These are phyloP conservation scores for Hymenoscyphus scutula DNA, from an alignment of 2,329 filamentous ascomycete genomes.

Conservation along the genomic window DNA sequence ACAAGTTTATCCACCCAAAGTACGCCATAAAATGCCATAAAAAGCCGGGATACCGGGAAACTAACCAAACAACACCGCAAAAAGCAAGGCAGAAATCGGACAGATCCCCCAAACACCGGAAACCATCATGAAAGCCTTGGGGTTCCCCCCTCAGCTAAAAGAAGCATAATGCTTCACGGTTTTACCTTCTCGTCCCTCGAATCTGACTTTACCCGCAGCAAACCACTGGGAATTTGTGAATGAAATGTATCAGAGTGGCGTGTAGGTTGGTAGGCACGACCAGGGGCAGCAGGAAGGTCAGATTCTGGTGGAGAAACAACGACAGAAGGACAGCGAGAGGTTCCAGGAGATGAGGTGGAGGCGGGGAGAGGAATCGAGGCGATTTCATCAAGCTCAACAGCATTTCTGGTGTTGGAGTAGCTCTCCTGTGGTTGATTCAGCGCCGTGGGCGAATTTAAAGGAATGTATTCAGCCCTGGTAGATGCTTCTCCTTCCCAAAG, in stretches of 20 bases:
- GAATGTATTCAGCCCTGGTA: background rate
- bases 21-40: no score
- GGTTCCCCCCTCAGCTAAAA: background rate
- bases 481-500: background rate
- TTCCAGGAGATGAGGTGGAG: background rate
- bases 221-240: background rate
- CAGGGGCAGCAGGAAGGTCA: background rate
- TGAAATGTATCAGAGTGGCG: background rate
- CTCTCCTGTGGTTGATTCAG: background rate
- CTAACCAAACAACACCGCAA: background rate
- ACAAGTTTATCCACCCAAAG: background rate
- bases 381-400: background rate
- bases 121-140: background rate
- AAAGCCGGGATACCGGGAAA: background rate
- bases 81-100: background rate
- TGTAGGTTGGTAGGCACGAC: background rate
- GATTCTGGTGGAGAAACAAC: background rate
- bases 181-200: background rate
- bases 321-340: background rate
- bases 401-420: background rate
- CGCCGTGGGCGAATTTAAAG: background rate
- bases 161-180: background rate
- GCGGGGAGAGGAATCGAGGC: background rate
- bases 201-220: background rate
- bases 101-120: background rate